Base-by-base conservation (phyloP, 2,329 filamentous ascomycete genomes). In the Fusarium piperis region DNA sequence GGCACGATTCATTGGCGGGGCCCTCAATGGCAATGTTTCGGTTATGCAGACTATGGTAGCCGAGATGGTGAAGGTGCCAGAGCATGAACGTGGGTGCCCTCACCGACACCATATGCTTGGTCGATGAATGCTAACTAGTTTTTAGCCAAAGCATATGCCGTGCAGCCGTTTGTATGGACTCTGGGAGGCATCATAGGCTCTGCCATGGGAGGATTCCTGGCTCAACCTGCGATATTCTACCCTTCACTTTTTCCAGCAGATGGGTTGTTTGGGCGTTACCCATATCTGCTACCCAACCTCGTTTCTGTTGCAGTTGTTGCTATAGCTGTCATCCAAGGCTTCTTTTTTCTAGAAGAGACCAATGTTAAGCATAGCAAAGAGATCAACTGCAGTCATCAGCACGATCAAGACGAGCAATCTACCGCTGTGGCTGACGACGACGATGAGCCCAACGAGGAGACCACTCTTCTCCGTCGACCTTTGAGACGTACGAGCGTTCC, bases 21-120 rank as follows among this genome's bases (percentile, higher is more conserved):
- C 95, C 52, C 88, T 97, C 39, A 97, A 97, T 80, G 95, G 95
- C 51, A 98, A 97, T 74, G 93, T 95, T 39, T 94, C 93, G 6
- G 90, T 97, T 7, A 94, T 97, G 28, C 94, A 93, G 33, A 97
- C 95, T 1, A 96, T 94, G 68, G 82, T 98, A 44, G 95, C 94
- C 26, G 95, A 98, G 81, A 92, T 97, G 71, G 97, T 95, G 4
- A 94, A 97, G 78, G 88, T 92, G 63, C 94, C 91, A 70, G 97
- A 97, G 79, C 95, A 97, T 36, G 85, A 95, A 92, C 76, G 88
- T 73, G 51, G 70, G 74, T 71, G 35, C 38, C 35, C 5, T 4
- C 30, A 12, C 26, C 8, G 6, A 11, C 4, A 15, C 2, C 0
- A 2, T 2, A 18, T 0, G 3, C 6, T 11, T 3, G 6, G 8